Base-by-base conservation (phyloP, 2,329 filamentous ascomycete species). In the Graphilbum ipis-grandicollis region DNA sequence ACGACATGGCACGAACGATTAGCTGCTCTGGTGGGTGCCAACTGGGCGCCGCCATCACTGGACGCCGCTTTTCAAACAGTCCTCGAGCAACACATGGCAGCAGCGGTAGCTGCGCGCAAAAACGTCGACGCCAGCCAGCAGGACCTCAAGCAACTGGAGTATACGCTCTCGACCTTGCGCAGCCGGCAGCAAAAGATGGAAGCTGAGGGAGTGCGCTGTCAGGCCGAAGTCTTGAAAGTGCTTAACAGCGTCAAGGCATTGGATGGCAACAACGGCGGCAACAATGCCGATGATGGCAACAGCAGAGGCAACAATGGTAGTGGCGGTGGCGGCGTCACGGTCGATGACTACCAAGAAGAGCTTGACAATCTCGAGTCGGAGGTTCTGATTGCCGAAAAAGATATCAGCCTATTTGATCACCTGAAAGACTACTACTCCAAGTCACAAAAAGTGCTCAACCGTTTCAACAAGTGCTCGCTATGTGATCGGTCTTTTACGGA, bases 71-170 rank as follows among this genome's bases (percentile, higher is more conserved):
- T 81, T 44, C 75, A 90, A 45, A 56, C 60, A 3, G 63, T 67
- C 3, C 48, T 84, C 9, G 63, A 71, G 33, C 57, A 65, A 28
- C 78, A 76, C 47, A 63, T 56, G 19, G 60, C 63, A 26, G 55
- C 65, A 19, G 63, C 84, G 22, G 62, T 66, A 12, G 74, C 80
- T 28, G 74, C 75, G 5, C 75, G 81, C 50, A 71, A 69, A 34
- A 66, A 74, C 40, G 75, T 83, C 35, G 84, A 93, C 41, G 66
- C 69, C 29, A 65, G 72, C 3, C 71, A 68, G 44, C 71, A 80
- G 44, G 79, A 86, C 47, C 65, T 88, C 22, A 78, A 83, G 48
- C 78, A 86, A 45, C 58, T 84, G 10, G 79, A 85, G 42, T 84
- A 74, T 53, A 75, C 73, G 48, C 59, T 92, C 25, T 76, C 73